Base-by-base conservation (phyloP, 1,284 basidiomycete species). In the Pyrrhoderma noxium region DNA sequence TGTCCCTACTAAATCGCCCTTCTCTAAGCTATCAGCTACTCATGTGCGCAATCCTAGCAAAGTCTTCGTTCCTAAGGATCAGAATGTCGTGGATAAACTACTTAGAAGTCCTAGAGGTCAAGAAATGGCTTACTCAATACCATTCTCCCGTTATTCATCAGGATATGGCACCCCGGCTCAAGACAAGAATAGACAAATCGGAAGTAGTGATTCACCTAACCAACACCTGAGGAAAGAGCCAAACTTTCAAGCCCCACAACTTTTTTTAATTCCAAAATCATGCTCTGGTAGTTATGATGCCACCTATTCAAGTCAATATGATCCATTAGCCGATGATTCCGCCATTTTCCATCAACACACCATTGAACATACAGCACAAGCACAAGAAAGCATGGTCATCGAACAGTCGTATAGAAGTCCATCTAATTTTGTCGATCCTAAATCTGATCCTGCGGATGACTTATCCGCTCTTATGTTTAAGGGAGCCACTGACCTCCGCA, bases 401-500 rank as follows among this genome's bases (percentile, higher is more conserved):
- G 18, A 45, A 46, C 21, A 35, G 22, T 21, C 50, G 9, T 38
- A 38, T 21, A 40, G 38, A 41, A 52, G 45, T 37, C 37, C 34
- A 18, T 47, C 50, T 18, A 9, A 18, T 19, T 23, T 16, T 9
- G 9, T 27, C 2, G 31, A 16, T 16, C 8, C 14, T 13, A 35
- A 18, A 4, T 27, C 14, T 22, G 36, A 51, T 3, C 14, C 49
- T 18, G 35, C 21, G 11, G 54, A 56, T 19, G 50, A 56, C 22
- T 22, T 52, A 19, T 52, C 50, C 3, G 34, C 35, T 18, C 22
- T 56, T 14, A 41, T 56, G 54, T 42, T 52, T 22, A 52, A 56
- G 34, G 54, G 50, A 5, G 54, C 54, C n/a, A 56, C 54, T 19
- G 54, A 52, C 36, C 18, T 56, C 19, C 47, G 51, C 34, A 41